Conservation (phyloP, 129 eudicot species). For the Scalesia atractyloides region DNA sequence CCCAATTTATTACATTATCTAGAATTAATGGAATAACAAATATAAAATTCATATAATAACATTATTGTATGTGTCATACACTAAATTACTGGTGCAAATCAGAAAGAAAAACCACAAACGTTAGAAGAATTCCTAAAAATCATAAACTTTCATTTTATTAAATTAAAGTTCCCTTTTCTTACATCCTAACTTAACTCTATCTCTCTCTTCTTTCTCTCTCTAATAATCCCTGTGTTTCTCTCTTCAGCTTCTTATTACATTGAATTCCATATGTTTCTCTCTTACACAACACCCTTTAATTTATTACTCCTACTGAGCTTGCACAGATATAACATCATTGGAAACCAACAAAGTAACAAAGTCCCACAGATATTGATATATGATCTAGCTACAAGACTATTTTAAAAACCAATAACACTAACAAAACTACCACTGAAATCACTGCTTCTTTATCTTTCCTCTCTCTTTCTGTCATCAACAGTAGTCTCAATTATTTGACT, state of each 20-base stretch:
- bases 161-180: too few species aligned
- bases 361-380: background rate
- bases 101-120: conserved; percentile 26
- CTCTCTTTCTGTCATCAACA: conserved; percentile 20
- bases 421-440: conserved; percentile 27
- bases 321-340: background rate
- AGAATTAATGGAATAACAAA: too few species aligned
- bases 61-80: too few species aligned
- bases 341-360: background rate
- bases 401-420: conserved; percentile 7
- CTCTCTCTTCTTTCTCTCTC: background rate
- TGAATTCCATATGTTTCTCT: background rate
- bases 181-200: too few species aligned
- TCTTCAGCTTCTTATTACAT: background rate
- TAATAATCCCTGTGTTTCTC: background rate
- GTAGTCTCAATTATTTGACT: conserved; percentile 7
- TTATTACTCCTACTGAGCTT: background rate
- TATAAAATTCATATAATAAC: too few species aligned
- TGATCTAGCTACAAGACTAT: conserved; percentile 7
- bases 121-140: conserved; percentile 20
- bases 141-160: conserved; percentile 16
- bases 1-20: too few species aligned
- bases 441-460: conserved; percentile 23
- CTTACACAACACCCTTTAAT: background rate
- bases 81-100: conserved; percentile 1